Base-by-base conservation (phyloP, 2,329 filamentous ascomycete genomes). In the Colletotrichum sp. region DNA sequence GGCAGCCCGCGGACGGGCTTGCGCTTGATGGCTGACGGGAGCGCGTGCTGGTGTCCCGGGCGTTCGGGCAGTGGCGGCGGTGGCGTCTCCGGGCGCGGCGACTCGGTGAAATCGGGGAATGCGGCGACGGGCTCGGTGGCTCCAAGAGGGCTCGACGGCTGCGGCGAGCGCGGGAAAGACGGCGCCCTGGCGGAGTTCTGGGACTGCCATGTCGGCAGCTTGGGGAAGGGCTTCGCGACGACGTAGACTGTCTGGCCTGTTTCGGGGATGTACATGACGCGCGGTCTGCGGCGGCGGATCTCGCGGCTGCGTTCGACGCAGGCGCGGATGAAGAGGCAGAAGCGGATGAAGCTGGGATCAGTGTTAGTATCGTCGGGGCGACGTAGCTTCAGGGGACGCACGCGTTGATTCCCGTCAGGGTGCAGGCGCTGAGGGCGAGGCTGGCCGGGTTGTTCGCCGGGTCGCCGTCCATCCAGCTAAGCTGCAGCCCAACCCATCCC, bases 241-340 rank as follows among this genome's bases (percentile, higher is more conserved):
- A 80, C 78, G 71, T 78, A 78, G 55, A 80, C 77, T 16, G 78
- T 70, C 36, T 78, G 71, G 16, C 79, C 79, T 13, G 78, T 79
- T 22, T 77, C 76, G 22, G 76, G 76, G 13, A 79, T 77, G 64
- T 77, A 80, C 79, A 80, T 79, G 39, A 80, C 73, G n/a, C 77
- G 71, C 6, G 79, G 78, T 15, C 74, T 77, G 15, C 72, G 64
- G 57, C 61, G 71, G 28, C 68, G 74, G 65, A 78, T 76, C 68
- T 76, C 77, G 9, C 76, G 71, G 8, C 67, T 34, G 57, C 75
- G 77, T 22, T 82, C 81, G 12, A 81, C 60, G 63, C 81, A 82
- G 69, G 80, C 80, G 30, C 81, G 79, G 16, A 82, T 69, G 66
- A 80, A 82, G 32, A 83, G 78, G 63, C 78, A 65, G 34, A 81